Conservation (phyloP, 2,329 filamentous ascomycete genomes). For the Lomentospora prolificans region DNA sequence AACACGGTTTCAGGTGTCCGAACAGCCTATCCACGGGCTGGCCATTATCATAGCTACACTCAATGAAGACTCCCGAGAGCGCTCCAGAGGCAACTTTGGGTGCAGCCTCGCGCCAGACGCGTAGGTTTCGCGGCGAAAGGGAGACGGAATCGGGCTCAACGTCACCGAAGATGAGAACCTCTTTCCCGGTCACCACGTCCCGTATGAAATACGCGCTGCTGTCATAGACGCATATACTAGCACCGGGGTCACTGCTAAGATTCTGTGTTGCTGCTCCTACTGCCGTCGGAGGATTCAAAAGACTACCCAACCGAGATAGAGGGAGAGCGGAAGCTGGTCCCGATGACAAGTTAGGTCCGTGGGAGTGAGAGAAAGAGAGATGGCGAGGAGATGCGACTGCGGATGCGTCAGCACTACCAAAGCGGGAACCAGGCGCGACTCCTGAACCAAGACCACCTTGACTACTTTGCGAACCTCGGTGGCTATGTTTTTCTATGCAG, state of each 20-base stretch:
- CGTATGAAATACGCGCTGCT: slow-evolving; percentile 92
- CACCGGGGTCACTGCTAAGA: slow-evolving; percentile 22
- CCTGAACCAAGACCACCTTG: slow-evolving; percentile 25
- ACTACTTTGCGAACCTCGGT: slow-evolving; percentile 47
- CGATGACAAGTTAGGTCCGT: not conserved
- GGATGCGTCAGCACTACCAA: slow-evolving; percentile 37
- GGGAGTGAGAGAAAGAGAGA: slow-evolving; percentile 9
- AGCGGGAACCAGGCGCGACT: slow-evolving; percentile 20
- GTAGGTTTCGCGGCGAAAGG: slow-evolving; percentile 66
- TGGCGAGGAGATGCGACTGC: slow-evolving; percentile 19
- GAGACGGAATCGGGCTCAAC: slow-evolving; percentile 88
- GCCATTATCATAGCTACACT: slow-evolving; percentile 84
- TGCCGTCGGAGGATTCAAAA: not conserved
- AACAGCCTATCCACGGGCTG: slow-evolving; percentile 71
- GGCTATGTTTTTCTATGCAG: slow-evolving; percentile 65
- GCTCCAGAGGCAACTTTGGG: slow-evolving; percentile 67
- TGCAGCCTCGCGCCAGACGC: slow-evolving; percentile 81
- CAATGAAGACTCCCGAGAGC: slow-evolving; percentile 79
- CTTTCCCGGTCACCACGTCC: slow-evolving; percentile 56
- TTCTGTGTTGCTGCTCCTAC: slow-evolving; percentile 2
- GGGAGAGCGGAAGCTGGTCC: not conserved
- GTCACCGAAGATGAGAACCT: slow-evolving; percentile 91
- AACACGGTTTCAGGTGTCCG: slow-evolving; percentile 78
- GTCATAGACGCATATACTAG: slow-evolving; percentile 62
- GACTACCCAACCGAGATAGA: slow-evolving; percentile 4